Evolutionary conservation across 257 asterid genomes (phyloP).

Genomic region (Solanum virginianum): DNA sequence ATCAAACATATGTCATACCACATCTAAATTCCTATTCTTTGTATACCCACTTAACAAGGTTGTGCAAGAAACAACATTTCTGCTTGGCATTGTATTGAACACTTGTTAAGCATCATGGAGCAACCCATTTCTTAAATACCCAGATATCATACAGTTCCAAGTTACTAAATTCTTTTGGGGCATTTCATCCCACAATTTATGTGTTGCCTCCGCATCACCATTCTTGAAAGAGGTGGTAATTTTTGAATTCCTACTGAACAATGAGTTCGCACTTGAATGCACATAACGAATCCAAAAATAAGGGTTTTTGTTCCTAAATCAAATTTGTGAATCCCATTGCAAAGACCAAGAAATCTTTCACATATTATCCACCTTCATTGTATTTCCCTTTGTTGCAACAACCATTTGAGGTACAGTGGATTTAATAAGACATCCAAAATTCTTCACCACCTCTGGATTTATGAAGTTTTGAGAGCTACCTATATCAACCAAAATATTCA

Average conservation of each 20-base stretch:
- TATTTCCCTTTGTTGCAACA: no score
- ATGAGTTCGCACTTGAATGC: slow-evolving; percentile 15
- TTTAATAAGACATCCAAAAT: no score
- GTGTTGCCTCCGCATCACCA: slow-evolving; percentile 27
- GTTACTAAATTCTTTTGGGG: slow-evolving; percentile 51
- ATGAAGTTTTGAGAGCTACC: no score
- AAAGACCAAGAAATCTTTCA: no score
- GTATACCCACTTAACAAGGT: slow-evolving; percentile 80
- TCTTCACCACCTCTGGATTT: no score
- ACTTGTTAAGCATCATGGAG: slow-evolving; percentile 39
- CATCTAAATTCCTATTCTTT: slow-evolving; percentile 43
- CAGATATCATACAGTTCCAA: slow-evolving; percentile 73
- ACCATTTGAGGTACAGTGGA: no score
- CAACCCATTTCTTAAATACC: slow-evolving; percentile 50
- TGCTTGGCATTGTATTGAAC: slow-evolving; percentile 49
- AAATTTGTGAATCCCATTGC: not conserved
- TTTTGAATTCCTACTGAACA: slow-evolving; percentile 30
- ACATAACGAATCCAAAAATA: slow-evolving; percentile 6
- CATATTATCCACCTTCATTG: no score
- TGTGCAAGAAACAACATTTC: slow-evolving; percentile 59
- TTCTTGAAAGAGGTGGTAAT: slow-evolving; percentile 30
- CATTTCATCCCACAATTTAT: slow-evolving; percentile 59
- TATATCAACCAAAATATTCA: no score
- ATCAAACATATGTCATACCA: no score
- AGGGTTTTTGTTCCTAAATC: not conserved